Conservation (phyloP, 495 filamentous ascomycete genomes). For the Hypomontagnella submonticulosa region DNA sequence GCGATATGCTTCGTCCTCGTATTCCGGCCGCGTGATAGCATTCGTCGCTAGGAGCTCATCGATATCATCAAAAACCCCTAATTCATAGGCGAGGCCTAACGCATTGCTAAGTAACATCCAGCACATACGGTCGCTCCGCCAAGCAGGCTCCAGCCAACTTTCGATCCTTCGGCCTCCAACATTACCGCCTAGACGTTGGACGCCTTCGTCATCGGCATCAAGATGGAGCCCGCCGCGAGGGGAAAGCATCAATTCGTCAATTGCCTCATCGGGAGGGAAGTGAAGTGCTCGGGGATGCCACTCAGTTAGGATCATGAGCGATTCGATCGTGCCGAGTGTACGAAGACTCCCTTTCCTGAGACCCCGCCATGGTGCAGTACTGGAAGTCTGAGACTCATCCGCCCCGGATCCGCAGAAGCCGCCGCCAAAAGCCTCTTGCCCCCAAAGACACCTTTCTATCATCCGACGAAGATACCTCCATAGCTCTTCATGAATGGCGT, state of each 20-base stretch:
- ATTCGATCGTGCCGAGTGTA: conserved; percentile 93
- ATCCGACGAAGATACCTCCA: conserved; percentile 94
- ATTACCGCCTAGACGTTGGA: conserved; percentile 56
- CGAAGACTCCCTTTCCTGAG: conserved; percentile 80
- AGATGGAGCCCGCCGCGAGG: conserved; percentile 58
- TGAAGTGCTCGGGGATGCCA: conserved; percentile 97
- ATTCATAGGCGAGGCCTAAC: conserved; percentile 87
- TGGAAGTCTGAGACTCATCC: conserved; percentile 70
- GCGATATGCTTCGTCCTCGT: conserved; percentile 77
- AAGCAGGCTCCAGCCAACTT: conserved; percentile 96
- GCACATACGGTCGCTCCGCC: conserved; percentile 96
- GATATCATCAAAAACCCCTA: conserved; percentile 92
- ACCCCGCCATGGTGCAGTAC: conserved; percentile 67
- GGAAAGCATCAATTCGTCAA: conserved; percentile 68
- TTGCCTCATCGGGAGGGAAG: conserved; percentile 87
- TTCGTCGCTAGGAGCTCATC: conserved; percentile 66
- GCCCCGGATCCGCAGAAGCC: conserved; percentile 83
- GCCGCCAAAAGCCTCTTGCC: conserved; percentile 91
- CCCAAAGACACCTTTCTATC: conserved; percentile 94
- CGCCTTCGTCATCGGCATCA: conserved; percentile 61
- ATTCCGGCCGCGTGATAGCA: conserved; percentile 67
- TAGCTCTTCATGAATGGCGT: conserved; percentile 93
- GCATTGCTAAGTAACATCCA: conserved; percentile 97
- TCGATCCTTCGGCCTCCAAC: conserved; percentile 80
- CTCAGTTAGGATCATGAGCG: conserved; percentile 90